Evolutionary conservation across 257 asterid genomes (phyloP).

Genomic region (Voacanga thouarsii): DNA sequence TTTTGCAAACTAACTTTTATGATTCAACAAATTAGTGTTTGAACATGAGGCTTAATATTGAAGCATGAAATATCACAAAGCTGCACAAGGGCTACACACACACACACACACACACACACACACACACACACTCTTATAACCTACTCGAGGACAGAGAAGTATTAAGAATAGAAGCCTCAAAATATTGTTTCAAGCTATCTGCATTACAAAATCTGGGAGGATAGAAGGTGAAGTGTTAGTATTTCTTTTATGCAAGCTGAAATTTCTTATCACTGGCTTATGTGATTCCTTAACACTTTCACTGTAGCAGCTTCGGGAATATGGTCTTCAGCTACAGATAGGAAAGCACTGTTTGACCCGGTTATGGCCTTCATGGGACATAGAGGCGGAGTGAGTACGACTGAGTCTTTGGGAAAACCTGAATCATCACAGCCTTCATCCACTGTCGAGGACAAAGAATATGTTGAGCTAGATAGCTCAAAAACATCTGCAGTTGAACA

Average conservation of each 20-base stretch:
- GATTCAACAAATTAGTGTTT: not conserved
- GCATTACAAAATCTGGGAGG: not conserved
- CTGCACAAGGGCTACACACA: too few species aligned
- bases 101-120: too few species aligned
- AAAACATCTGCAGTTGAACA: constrained; percentile 32
- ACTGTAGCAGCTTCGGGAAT: constrained; percentile 57
- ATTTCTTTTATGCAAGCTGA: constrained; percentile 6
- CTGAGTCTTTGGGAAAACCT: constrained; percentile 41
- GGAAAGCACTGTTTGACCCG: constrained; percentile 67
- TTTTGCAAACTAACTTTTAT: not conserved
- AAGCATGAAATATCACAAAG: not conserved
- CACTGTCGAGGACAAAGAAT: constrained; percentile 31
- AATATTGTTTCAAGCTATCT: not conserved
- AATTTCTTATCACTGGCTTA: not conserved
- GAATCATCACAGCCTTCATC: constrained; percentile 34
- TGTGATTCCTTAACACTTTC: constrained; percentile 10
- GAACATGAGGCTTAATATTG: not conserved
- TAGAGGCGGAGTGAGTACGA: constrained; percentile 42
- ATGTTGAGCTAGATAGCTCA: constrained; percentile 31
- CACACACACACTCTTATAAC: too few species aligned
- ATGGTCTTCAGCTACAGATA: constrained; percentile 66
- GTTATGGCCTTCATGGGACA: constrained; percentile 77
- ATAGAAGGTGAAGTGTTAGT: not conserved
- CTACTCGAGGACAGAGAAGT: not conserved
- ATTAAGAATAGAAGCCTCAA: not conserved